These are phyloP conservation scores for Clarkia xantiana DNA, from an alignment of 345 rosid genomes.

Conservation along the genomic window DNA sequence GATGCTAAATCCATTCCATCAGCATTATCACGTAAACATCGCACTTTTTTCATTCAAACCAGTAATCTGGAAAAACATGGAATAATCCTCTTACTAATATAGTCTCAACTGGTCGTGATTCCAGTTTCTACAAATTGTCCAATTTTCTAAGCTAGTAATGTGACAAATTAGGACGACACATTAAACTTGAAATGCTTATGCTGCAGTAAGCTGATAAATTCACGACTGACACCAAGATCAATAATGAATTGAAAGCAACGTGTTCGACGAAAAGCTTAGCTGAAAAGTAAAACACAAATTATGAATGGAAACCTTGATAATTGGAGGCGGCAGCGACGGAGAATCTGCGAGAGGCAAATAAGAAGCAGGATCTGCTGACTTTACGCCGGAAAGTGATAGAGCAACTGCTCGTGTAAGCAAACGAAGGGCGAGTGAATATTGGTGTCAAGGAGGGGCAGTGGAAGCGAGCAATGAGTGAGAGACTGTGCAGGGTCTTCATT, in stretches of 20 bases:
- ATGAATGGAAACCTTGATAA: slow-evolving; percentile 5
- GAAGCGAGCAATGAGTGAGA: background rate
- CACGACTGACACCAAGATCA: background rate
- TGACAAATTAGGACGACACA: too few species aligned
- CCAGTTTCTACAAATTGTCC: too few species aligned
- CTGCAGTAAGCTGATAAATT: background rate
- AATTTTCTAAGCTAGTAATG: too few species aligned
- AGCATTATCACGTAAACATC: too few species aligned
- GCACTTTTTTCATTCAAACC: too few species aligned
- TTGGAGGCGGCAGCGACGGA: slow-evolving; percentile 4
- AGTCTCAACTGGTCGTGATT: too few species aligned
- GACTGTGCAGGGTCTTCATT: background rate
- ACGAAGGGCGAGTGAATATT: background rate
- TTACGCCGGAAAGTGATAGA: slow-evolving; percentile 1
- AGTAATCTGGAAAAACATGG: too few species aligned
- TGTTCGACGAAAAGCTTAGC: background rate
- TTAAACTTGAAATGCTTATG: too few species aligned
- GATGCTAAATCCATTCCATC: too few species aligned
- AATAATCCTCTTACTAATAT: too few species aligned
- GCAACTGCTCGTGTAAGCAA: background rate
- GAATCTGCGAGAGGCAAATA: slow-evolving; percentile 7
- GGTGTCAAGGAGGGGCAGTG: background rate
- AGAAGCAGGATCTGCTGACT: background rate
- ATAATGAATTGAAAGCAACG: background rate
- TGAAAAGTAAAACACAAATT: background rate